A percentile compares a stretch with the other conserved stretches of the same genome.
phyloP scores from a whole-genome alignment of 768 basidiomycete genomes.

The Lanmaoa rubissima region DNA sequence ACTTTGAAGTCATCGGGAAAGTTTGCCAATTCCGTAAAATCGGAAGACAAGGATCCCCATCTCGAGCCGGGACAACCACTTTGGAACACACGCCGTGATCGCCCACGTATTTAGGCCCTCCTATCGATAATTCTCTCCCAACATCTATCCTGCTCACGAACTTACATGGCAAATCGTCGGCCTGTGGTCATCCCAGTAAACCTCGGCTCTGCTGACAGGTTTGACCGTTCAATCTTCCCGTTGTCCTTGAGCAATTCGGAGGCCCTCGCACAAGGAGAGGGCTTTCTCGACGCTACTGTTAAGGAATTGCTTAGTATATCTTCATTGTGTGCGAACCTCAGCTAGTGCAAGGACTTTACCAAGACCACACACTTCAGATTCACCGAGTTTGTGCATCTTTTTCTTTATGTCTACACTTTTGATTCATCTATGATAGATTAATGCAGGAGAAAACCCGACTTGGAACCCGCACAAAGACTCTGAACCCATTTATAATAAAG shows the following conservation, averaged over 20 bases:
- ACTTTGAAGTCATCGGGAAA: neutral
- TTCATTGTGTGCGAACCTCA: neutral
- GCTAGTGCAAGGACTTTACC: no score
- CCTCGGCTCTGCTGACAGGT: neutral
- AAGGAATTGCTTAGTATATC: neutral
- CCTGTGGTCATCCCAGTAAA: neutral
- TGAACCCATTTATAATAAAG: neutral
- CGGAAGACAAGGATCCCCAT: neutral
- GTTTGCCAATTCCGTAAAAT: neutral
- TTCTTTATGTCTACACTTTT: neutral
- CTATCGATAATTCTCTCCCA: neutral
- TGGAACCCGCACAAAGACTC: neutral
- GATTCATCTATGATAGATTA: neutral
- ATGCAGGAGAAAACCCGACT: neutral
- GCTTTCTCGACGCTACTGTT: neutral
- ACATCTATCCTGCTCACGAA: neutral
- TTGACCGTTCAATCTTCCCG: neutral
- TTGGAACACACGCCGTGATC: neutral
- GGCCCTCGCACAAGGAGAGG: neutral
- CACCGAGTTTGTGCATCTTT: neutral
- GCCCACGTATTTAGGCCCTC: neutral
- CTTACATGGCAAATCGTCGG: neutral
- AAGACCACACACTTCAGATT: neutral
- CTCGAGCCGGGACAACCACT: neutral
- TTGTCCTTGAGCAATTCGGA: neutral